These are phyloP conservation scores for Thymus mandschuricus DNA, from an alignment of 257 asterid species.

Conservation along the genomic window DNA sequence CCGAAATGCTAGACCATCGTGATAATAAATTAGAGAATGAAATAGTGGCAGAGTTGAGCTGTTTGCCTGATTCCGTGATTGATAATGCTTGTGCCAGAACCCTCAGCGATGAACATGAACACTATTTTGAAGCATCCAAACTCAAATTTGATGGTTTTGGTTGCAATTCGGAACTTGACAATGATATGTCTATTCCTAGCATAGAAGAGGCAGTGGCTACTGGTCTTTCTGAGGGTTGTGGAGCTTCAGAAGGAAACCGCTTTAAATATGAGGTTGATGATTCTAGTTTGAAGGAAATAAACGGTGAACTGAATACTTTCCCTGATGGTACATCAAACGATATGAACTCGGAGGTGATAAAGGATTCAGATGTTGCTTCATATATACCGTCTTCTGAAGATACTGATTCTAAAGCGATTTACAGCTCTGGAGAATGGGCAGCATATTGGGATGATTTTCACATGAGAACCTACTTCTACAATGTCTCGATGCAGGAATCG, in stretches of 20 bases:
- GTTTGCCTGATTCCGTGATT: slow-evolving; percentile 41
- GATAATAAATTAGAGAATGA: slow-evolving; percentile 36
- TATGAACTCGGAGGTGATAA: slow-evolving; percentile 30
- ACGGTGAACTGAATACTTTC: slow-evolving; percentile 37
- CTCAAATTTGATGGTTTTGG: slow-evolving; percentile 31
- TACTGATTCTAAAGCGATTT: slow-evolving; percentile 25
- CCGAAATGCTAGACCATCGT: slow-evolving; percentile 37
- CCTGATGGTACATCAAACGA: slow-evolving; percentile 32
- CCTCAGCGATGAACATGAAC: slow-evolving; percentile 32
- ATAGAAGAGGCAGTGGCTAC: slow-evolving; percentile 30
- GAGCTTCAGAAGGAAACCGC: slow-evolving; percentile 43
- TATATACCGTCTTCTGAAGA: slow-evolving; percentile 31
- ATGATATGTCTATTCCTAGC: slow-evolving; percentile 21
- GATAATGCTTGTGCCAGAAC: slow-evolving; percentile 38
- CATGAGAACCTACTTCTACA: slow-evolving; percentile 64
- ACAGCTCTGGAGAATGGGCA: slow-evolving; percentile 54
- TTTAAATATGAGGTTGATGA: slow-evolving; percentile 38
- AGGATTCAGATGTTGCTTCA: slow-evolving; percentile 32
- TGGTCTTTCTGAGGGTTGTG: slow-evolving; percentile 35
- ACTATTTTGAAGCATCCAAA: slow-evolving; percentile 36
- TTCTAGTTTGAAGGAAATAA: slow-evolving; percentile 29
- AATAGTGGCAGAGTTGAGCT: slow-evolving; percentile 31
- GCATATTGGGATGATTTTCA: slow-evolving; percentile 69
- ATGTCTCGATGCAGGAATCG: slow-evolving; percentile 60
- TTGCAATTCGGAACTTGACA: slow-evolving; percentile 27